Percentiles rank a stretch among this genome's conserved stretches.
Conservation (phyloP, 352 stramenopile species). For the Globisporangium spinosum region DNA sequence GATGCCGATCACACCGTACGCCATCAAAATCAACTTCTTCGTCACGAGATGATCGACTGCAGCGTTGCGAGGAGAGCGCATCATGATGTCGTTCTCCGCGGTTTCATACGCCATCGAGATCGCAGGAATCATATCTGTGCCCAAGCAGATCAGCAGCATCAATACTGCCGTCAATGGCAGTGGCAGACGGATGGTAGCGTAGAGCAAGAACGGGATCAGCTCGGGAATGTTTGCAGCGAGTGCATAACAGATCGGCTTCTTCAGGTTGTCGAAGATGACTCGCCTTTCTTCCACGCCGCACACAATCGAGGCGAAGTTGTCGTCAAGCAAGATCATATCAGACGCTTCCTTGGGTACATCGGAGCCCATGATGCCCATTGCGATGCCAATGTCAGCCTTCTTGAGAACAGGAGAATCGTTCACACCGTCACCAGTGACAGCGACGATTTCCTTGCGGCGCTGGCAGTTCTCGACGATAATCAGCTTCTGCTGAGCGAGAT, state of each 20-base stretch:
- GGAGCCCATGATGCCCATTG: slow-evolving; percentile 97
- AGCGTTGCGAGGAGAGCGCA: slow-evolving; percentile 71
- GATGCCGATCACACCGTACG: slow-evolving; percentile 87
- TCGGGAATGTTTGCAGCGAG: slow-evolving; percentile 92
- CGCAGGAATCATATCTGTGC: slow-evolving; percentile 92
- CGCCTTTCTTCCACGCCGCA: slow-evolving; percentile 94
- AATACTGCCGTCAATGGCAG: slow-evolving; percentile 88
- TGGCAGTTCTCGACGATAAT: slow-evolving; percentile 93
- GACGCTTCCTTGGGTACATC: slow-evolving; percentile 94
- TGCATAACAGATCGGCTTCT: slow-evolving; percentile 93
- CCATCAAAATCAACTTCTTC: slow-evolving; percentile 83
- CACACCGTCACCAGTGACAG: slow-evolving; percentile 97
- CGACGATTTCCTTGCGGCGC: slow-evolving; percentile 83
- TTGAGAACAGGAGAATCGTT: slow-evolving; percentile 97
- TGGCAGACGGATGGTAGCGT: slow-evolving; percentile 85
- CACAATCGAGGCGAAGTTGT: slow-evolving; percentile 98
- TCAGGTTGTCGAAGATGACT: slow-evolving; percentile 95
- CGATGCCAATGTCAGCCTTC: slow-evolving; percentile 96
- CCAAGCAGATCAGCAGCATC: slow-evolving; percentile 90
- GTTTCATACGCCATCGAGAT: slow-evolving; percentile 92
- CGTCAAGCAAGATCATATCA: slow-evolving; percentile 96
- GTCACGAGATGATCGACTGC: slow-evolving; percentile 86
- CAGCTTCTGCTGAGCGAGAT: slow-evolving; percentile 93
- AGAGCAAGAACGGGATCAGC: slow-evolving; percentile 79
- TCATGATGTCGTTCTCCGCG: slow-evolving; percentile 88